Evolutionary conservation across 2,329 filamentous ascomycete genomes (phyloP), one percentile per base, ranked within the genome.

Genomic region (Cytospora chrysosperma): DNA sequence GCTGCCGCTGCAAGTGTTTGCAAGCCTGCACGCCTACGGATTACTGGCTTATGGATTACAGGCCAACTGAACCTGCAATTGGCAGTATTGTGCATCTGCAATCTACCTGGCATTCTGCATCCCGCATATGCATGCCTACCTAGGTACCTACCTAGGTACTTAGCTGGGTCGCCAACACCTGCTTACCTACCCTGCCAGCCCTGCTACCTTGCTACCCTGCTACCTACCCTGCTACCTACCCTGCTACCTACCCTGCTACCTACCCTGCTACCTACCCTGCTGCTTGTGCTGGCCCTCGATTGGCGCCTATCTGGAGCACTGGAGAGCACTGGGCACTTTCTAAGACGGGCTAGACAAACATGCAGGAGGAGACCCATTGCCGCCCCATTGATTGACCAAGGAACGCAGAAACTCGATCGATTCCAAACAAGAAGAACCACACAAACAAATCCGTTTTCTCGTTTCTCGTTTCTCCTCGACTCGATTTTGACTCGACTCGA

Each of bases 341-440:
- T 47, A 19, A 63, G 54, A 32, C 54, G 49, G 61, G 54, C 61
- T 63, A 63, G 61, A 37, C 55, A 47, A n/a, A 59, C 30, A 32
- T 58, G 61, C 61, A 59, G 61, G 59, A 61, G 59, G 59, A n/a
- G n/a, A 55, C 49, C 51, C 59, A 61, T 61, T 62, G 49, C 61
- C 49, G 49, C 61, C 49, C 37, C 61, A 58, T 58, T 54, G 27
- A 49, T 54, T 63, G 51, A 55, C 63, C 63, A 65, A 65, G 63
- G 56, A 65, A 65, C 60, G 63, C 63, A 56, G 60, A 63, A 49
- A 59, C 60, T 65, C 63, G 63, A 65, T 58, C 60, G 63, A 65
- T 65, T 63, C 60, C 60, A 63, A 65, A 63, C 60, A 55, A 53
- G 54, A 61, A 37, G 28, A n/a, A 56, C 28, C 56, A 49, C 56